These are phyloP conservation scores for Scedosporium aurantiacum DNA, from an alignment of 2,329 filamentous ascomycete species.

Conservation along the genomic window DNA sequence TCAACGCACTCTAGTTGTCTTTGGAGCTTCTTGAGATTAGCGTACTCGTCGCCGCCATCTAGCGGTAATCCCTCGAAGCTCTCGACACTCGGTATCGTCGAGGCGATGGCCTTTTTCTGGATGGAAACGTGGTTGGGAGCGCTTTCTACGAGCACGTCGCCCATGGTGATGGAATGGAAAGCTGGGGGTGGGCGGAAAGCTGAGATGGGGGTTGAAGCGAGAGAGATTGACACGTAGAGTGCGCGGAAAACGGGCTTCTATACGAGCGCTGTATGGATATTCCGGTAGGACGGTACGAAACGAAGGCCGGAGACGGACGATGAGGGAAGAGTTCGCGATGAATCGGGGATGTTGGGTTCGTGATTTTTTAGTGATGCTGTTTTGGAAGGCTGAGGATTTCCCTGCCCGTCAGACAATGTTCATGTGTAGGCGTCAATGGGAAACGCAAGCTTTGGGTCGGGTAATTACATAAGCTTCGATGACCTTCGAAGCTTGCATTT, in stretches of 20 bases:
- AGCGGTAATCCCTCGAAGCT: conserved; percentile 72
- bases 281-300: background rate
- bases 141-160: conserved; percentile 76
- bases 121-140: conserved; percentile 61
- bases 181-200: background rate
- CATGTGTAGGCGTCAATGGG: conserved; percentile 12
- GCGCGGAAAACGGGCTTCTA: background rate
- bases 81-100: conserved; percentile 81
- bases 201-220: background rate
- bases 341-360: background rate
- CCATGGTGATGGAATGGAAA: conserved; percentile 46
- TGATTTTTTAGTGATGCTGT: conserved; percentile 5
- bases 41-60: conserved; percentile 86
- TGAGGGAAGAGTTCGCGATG: background rate
- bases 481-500: background rate
- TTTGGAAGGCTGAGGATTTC: conserved; percentile 3
- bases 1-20: conserved; percentile 75
- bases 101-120: conserved; percentile 70
- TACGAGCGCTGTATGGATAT: too few relatives aligned
- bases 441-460: conserved; percentile 12
- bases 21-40: conserved; percentile 90
- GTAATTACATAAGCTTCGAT: conserved; percentile 3
- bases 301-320: background rate
- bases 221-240: background rate
- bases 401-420: background rate